Evolutionary conservation across 495 filamentous ascomycete species (phyloP), one percentile per base, ranked within the genome.

Genomic region (Aspergillus sparsus): DNA sequence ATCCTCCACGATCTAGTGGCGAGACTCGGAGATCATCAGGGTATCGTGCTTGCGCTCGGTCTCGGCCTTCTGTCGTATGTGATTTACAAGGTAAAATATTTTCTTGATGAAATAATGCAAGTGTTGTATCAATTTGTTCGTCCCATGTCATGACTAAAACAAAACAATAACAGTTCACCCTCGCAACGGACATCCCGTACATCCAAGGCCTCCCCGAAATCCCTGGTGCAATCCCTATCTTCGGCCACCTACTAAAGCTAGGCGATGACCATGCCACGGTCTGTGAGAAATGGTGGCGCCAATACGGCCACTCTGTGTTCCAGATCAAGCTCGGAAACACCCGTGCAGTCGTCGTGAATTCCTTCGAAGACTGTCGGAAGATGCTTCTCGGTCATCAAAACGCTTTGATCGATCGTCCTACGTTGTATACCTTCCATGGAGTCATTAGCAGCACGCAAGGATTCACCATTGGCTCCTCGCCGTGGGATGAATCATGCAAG

Each of bases 301-400:
- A 83, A 60, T 81, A 83, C 64, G 66, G 72, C 6, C 61, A 76
- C n/a, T 77, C 81, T 13, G 77, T 83, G 46, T 85, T 81, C 59
- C 83, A 85, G 60, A 80, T 85, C 47, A 70, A 71, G 7, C 68
- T 85, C 1, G 83, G 82, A 1, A 83, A 83, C 56, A 84, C 78
- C 0, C 65, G 79, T 3, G 78, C 76, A 0, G 77, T 80, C 0
- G 76, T 82, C 4, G 72, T 80, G 9, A 80, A 80, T 62, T 79
- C 76, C 1, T 80, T 80, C 57, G 71, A 76, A 1, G 76, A 78
- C 63, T 75, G 72, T 58, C 69, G 71, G 42, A 75, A 74, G 53
- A 77, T 79, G 76, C 62, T 80, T 2, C 67, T 82, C 7, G 73
- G 75, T 0, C 68, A 80, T 53, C 78, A 80, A 64, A 76, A 74